Evolutionary conservation across 2,329 filamentous ascomycete species (phyloP).

Genomic region (Aureobasidium sp.): DNA sequence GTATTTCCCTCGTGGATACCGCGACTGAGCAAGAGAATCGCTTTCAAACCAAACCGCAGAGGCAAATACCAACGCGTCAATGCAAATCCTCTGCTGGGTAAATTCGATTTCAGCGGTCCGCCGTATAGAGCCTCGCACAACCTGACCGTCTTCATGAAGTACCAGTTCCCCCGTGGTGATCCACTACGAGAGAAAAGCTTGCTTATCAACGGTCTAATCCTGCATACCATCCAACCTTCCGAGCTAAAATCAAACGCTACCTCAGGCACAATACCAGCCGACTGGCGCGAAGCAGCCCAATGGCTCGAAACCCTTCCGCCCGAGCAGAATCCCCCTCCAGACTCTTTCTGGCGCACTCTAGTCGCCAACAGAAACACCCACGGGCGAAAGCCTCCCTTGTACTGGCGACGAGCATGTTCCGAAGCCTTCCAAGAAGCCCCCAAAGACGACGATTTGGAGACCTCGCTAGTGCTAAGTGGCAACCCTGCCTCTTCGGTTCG

Average conservation of each 20-base stretch:
- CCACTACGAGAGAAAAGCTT: neutral
- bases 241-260: neutral
- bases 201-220: neutral
- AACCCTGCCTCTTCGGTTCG: neutral
- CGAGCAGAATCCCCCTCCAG: neutral
- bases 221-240: neutral
- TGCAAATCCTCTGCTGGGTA: slow-evolving; percentile 11
- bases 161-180: neutral
- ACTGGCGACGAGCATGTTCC: slow-evolving; percentile 1
- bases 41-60: neutral
- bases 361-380: slow-evolving; percentile 7
- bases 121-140: neutral
- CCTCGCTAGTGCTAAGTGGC: neutral
- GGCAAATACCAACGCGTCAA: slow-evolving; percentile 8
- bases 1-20: slow-evolving; percentile 10
- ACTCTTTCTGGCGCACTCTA: slow-evolving; percentile 10
- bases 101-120: neutral
- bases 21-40: neutral
- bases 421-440: slow-evolving; percentile 8
- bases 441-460: slow-evolving; percentile 2
- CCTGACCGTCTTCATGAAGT: neutral
- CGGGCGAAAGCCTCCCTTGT: neutral
- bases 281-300: neutral
- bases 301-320: neutral
- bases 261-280: neutral